A percentile compares a stretch with the other conserved stretches of the same genome.
These are phyloP conservation scores for Pseudonitzschia delicatissima DNA, from an alignment of 108 stramenopile genomes.

Conservation along the genomic window DNA sequence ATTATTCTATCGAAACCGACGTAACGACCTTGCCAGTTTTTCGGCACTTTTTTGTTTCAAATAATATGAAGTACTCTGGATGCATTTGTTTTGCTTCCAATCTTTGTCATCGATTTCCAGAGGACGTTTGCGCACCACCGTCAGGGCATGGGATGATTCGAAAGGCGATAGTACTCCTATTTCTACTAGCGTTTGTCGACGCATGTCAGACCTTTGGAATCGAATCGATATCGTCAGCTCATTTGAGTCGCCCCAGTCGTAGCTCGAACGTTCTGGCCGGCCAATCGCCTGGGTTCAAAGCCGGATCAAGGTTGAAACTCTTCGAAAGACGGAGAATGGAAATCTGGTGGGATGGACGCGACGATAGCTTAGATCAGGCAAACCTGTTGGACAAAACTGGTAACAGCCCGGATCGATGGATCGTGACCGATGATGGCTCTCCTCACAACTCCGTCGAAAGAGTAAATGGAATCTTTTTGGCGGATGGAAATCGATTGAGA, in stretches of 20 bases:
- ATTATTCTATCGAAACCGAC: no score
- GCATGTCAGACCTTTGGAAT: neutral
- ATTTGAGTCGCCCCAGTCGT: neutral
- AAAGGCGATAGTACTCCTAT: neutral
- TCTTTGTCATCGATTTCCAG: no score
- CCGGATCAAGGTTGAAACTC: neutral
- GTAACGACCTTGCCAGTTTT: no score
- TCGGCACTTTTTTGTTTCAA: no score
- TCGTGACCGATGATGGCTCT: neutral
- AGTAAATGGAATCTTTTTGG: neutral
- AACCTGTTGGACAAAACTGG: neutral
- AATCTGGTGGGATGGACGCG: constrained; percentile 1
- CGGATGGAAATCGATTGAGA: neutral
- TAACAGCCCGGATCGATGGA: neutral
- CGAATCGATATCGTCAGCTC: neutral
- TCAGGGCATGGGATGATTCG: neutral
- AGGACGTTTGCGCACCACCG: no score
- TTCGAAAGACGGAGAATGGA: neutral
- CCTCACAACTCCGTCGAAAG: neutral
- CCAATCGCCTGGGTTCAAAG: neutral
- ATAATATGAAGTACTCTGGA: no score
- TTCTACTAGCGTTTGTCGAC: neutral
- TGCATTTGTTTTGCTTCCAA: no score
- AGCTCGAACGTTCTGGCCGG: neutral
- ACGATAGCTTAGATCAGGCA: neutral